Evolutionary conservation across 108 stramenopile species (phyloP), one percentile per base, ranked within the genome.

Genomic region (Pelagomonas calceolata): DNA sequence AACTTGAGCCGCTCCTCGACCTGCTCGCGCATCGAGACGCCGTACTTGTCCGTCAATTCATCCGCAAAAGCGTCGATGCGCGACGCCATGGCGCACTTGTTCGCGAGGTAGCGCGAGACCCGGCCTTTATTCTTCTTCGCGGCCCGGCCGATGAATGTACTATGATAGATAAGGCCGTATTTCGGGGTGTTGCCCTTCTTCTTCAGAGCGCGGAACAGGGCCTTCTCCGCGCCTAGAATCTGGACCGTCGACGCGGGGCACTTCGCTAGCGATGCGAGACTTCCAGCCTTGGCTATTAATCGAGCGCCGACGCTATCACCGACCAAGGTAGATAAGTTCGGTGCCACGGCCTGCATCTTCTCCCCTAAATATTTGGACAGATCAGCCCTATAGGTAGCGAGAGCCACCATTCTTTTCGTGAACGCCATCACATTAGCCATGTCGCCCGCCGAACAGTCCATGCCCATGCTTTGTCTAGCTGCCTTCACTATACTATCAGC

Each of bases 221-320:
- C 98, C 88, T 99, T 99, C 80, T 99, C 98, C n/a, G 97, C 97
- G 37, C 98, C 98, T 70, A 99, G 84, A 72, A 98, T 99, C 79
- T 98, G 97, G 31, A 99, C 94, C 4, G 98, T 99, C 29, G 94
- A 95, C 29, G 98, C 98, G n/a, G 98, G 97, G 79, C 91, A 92
- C 80, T 99, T 98, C 71, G 99, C 97, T 46, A 99, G 87, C 78
- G 91, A 94, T 63, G 95, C 95, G 73, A 99, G 79, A 32, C 93
- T 94, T 65, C 96, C 97, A 72, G 92, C 97, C 89, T 98, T 97
- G 77, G 95, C 92, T 74, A 98, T 98, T 31, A 99, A 86, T 65
- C 99, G 87, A 36, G 99, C 99, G 21, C 92, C 99, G 67, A 99
- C 97, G 36, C 92, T 92, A 71, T 99, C 99, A 43, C 99, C 99